Percentiles rank a stretch among this genome's conserved stretches.
Conservation (phyloP, 164 flowering plant species). For the Paratinospora sagittata region DNA sequence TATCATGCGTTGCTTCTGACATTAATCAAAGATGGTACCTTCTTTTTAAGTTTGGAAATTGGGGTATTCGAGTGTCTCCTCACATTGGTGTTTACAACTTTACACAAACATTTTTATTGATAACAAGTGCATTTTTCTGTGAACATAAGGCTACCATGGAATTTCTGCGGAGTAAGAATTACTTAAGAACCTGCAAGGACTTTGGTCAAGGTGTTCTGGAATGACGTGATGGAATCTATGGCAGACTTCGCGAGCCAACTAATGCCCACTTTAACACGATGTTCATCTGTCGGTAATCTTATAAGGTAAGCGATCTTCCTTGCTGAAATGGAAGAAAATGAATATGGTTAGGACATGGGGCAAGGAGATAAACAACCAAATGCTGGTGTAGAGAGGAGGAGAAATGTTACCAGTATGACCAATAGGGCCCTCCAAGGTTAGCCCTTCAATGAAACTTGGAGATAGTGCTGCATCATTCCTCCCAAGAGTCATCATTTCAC, state of each 20-base stretch:
- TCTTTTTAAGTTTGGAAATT: not conserved
- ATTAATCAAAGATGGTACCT: not conserved
- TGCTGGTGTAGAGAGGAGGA: not conserved
- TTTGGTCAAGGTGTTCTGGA: constrained; percentile 63
- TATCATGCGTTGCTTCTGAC: too few species aligned
- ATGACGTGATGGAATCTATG: constrained; percentile 59
- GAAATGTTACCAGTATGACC: constrained; percentile 65
- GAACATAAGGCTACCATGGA: not conserved
- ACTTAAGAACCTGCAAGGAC: constrained; percentile 31
- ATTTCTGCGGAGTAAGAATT: not conserved
- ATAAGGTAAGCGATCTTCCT: constrained; percentile 82
- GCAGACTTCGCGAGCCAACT: constrained; percentile 88
- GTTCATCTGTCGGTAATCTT: constrained; percentile 91
- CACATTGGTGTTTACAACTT: not conserved
- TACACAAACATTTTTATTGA: not conserved
- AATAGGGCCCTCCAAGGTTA: constrained; percentile 83
- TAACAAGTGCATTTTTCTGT: not conserved
- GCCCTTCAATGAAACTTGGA: constrained; percentile 84
- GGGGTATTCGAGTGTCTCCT: not conserved
- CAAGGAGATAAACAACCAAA: not conserved
- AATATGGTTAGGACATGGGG: not conserved
- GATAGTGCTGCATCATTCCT: constrained; percentile 80
- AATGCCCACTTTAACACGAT: constrained; percentile 77
- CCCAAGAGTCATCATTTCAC: constrained; percentile 96
- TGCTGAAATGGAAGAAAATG: constrained; percentile 42